These are phyloP conservation scores for Hymenoscyphus scutula DNA, from an alignment of 2,329 filamentous ascomycete genomes.

Conservation along the genomic window DNA sequence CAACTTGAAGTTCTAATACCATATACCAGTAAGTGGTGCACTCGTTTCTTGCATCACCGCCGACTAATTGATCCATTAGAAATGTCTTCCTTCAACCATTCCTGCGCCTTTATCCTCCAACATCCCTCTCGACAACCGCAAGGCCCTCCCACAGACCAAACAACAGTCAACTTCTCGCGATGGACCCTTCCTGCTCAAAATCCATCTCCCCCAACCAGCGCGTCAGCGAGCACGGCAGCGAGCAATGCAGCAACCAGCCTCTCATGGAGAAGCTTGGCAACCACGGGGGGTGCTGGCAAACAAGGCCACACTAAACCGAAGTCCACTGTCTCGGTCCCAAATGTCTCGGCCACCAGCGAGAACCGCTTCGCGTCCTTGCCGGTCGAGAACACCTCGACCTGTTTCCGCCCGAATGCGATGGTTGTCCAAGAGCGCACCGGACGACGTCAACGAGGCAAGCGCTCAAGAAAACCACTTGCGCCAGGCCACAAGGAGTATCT, in stretches of 20 bases:
- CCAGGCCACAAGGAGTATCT: background rate
- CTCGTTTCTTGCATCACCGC: background rate
- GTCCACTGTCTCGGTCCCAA: background rate
- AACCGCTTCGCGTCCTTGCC: background rate
- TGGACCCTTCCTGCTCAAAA: background rate
- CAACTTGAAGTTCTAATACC: background rate
- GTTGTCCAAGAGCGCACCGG: background rate
- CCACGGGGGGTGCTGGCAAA: background rate
- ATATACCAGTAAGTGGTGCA: background rate
- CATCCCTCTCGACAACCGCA: background rate
- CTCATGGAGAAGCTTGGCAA: background rate
- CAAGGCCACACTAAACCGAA: background rate
- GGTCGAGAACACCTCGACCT: background rate
- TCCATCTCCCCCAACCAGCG: background rate
- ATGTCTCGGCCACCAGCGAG: too few species aligned
- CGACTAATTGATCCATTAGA: background rate
- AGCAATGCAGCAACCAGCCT: background rate
- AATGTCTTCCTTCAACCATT: slow-evolving; percentile 1
- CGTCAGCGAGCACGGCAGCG: background rate
- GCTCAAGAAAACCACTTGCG: background rate
- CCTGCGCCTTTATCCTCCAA: background rate
- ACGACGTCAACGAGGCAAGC: background rate
- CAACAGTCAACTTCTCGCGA: slow-evolving; percentile 1
- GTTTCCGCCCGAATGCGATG: background rate
- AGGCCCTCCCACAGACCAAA: slow-evolving; percentile 4